Percentiles rank a stretch among this genome's conserved stretches.
Evolutionary conservation across 2,329 filamentous ascomycete species (phyloP).

Genomic region (Sclerotiophoma versabilis): DNA sequence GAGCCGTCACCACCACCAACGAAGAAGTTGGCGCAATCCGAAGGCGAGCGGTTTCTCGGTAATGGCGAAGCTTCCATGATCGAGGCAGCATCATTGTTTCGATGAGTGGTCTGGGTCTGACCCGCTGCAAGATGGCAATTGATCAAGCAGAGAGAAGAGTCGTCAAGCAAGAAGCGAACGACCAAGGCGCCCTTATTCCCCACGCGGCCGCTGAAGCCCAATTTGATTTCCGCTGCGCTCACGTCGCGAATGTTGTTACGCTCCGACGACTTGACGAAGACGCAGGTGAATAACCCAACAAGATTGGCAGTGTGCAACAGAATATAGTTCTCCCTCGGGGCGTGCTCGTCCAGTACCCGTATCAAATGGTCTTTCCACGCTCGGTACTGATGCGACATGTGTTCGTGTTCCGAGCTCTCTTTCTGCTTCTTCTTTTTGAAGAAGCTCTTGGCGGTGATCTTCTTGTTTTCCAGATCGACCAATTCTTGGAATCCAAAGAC

Average conservation of each 20-base stretch:
- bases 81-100: constrained; percentile 89
- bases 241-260: constrained; percentile 79
- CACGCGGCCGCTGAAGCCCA: constrained; percentile 92
- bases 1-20: constrained; percentile 92
- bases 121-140: constrained; percentile 97
- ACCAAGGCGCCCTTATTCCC: constrained; percentile 96
- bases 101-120: constrained; percentile 85
- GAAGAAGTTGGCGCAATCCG: constrained; percentile 75
- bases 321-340: constrained; percentile 80
- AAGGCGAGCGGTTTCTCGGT: constrained; percentile 73
- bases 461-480: constrained; percentile 98
- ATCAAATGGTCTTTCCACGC: constrained; percentile 94
- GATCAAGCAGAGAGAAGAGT: constrained; percentile 93
- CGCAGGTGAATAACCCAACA: constrained; percentile 93
- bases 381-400: constrained; percentile 97
- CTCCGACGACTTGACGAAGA: constrained; percentile 87
- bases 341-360: constrained; percentile 80
- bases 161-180: constrained; percentile 90
- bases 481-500: constrained; percentile 98
- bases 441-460: constrained; percentile 93
- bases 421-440: constrained; percentile 81
- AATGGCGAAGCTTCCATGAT: constrained; percentile 84
- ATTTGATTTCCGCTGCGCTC: constrained; percentile 84
- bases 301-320: constrained; percentile 88
- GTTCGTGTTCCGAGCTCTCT: constrained; percentile 81